Evolutionary conservation across 257 asterid genomes (phyloP).

Genomic region (Leptodermis oblonga): DNA sequence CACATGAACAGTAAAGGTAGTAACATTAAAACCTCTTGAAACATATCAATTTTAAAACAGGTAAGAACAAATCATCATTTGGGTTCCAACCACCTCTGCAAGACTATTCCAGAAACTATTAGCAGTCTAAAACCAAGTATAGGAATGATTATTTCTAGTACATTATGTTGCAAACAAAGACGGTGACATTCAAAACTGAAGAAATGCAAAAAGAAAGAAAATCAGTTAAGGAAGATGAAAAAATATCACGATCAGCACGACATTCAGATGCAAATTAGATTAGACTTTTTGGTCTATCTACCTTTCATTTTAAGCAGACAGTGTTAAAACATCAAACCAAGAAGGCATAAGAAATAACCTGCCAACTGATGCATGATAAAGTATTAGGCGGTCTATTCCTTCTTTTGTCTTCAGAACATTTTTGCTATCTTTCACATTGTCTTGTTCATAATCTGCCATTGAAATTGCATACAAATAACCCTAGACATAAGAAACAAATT

Average conservation of each 20-base stretch:
- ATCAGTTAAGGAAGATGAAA: not conserved
- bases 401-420: conserved; percentile 60
- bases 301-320: not conserved
- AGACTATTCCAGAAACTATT: not conserved
- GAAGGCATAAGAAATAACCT: conserved; percentile 45
- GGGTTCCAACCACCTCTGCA: not conserved
- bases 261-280: not conserved
- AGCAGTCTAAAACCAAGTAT: not conserved
- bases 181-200: not conserved
- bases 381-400: conserved; percentile 61
- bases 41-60: not conserved
- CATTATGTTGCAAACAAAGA: not conserved
- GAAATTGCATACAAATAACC: conserved; percentile 77
- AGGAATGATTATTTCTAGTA: not conserved
- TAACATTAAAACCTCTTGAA: not conserved
- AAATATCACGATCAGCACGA: not conserved
- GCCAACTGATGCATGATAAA: conserved; percentile 83
- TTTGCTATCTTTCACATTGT: conserved; percentile 37
- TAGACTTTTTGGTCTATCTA: not conserved
- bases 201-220: not conserved
- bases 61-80: not conserved
- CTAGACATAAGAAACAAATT: conserved; percentile 31
- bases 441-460: conserved; percentile 76
- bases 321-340: not conserved
- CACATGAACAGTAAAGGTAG: not conserved